Conservation (phyloP, 2,329 filamentous ascomycete species). For the Ophiostoma tasmaniense region DNA sequence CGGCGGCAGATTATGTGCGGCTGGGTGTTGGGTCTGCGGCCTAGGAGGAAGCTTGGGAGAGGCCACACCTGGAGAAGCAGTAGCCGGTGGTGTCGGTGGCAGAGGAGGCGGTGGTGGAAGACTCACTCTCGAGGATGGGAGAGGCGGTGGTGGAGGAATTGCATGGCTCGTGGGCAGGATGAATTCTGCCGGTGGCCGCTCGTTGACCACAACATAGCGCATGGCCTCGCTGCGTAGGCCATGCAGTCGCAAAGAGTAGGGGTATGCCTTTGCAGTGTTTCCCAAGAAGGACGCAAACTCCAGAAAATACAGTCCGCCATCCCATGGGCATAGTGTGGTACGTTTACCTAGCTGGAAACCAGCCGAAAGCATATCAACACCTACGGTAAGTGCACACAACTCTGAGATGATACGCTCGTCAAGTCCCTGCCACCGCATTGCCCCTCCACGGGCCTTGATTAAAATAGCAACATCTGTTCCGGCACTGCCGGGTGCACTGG, state of each 20-base stretch:
- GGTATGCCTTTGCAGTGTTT: too few species aligned
- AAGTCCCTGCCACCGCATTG: not conserved
- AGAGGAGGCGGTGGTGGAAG: not conserved
- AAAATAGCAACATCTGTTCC: not conserved
- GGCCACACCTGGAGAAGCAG: too few species aligned
- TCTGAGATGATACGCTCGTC: not conserved
- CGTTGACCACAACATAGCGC: not conserved
- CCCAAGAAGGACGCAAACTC: too few species aligned
- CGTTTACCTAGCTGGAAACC: not conserved
- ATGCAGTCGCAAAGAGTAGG: not conserved
- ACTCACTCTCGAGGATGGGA: not conserved
- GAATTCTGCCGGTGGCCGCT: not conserved
- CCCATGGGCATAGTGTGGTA: too few species aligned
- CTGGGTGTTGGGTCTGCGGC: too few species aligned
- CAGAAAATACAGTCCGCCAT: too few species aligned
- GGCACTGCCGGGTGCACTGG: not conserved
- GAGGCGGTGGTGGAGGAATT: not conserved
- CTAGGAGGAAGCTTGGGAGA: too few species aligned
- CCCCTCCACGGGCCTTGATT: not conserved
- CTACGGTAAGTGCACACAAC: not conserved
- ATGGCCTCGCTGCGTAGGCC: not conserved
- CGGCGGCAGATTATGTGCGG: too few species aligned
- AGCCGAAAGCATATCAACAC: not conserved
- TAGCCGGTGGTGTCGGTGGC: too few species aligned
- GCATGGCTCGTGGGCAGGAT: not conserved